A percentile compares a stretch with the other conserved stretches of the same genome.
Conservation (phyloP, 2,329 filamentous ascomycete species). For the Myriosclerotinia duriaeana region DNA sequence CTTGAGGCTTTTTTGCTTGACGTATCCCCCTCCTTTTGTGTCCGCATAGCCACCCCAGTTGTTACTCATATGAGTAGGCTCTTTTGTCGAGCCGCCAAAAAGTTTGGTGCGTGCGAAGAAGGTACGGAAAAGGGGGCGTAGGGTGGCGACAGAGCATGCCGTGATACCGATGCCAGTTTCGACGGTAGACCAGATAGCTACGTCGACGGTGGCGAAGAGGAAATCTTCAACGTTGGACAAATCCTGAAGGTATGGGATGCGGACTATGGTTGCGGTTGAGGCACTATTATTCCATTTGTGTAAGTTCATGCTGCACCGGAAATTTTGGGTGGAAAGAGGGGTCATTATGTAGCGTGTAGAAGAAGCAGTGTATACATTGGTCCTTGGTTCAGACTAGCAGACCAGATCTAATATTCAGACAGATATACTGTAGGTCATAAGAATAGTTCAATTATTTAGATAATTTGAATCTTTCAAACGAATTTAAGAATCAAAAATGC, state of each 20-base stretch:
- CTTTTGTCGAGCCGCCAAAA: conserved; percentile 7
- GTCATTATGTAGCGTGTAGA: not conserved
- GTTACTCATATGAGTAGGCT: not conserved
- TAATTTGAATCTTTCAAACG: too few relatives aligned
- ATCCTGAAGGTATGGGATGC: conserved; percentile 45
- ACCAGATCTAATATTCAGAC: too few relatives aligned
- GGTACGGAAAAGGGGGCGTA: conserved; percentile 42
- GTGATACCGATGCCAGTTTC: conserved; percentile 45
- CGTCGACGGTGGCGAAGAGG: conserved; percentile 44
- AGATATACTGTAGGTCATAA: too few relatives aligned
- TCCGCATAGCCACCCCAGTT: conserved; percentile 1
- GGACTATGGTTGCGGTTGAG: conserved; percentile 45
- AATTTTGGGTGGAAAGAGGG: too few relatives aligned
- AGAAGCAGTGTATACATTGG: too few relatives aligned
- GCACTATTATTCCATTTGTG: conserved; percentile 33
- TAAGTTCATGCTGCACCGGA: not conserved
- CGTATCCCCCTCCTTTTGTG: not conserved
- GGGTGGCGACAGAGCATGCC: conserved; percentile 44
- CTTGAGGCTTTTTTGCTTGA: conserved; percentile 6
- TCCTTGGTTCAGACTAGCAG: too few relatives aligned
- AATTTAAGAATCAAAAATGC: too few relatives aligned
- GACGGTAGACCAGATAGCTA: conserved; percentile 47
- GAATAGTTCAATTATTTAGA: too few relatives aligned
- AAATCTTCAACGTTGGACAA: conserved; percentile 43
- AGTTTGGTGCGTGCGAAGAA: conserved; percentile 28